Percentiles rank a stretch among this genome's conserved stretches.
Conservation (phyloP, 2,329 filamentous ascomycete genomes). For the Fusarium irregulare region DNA sequence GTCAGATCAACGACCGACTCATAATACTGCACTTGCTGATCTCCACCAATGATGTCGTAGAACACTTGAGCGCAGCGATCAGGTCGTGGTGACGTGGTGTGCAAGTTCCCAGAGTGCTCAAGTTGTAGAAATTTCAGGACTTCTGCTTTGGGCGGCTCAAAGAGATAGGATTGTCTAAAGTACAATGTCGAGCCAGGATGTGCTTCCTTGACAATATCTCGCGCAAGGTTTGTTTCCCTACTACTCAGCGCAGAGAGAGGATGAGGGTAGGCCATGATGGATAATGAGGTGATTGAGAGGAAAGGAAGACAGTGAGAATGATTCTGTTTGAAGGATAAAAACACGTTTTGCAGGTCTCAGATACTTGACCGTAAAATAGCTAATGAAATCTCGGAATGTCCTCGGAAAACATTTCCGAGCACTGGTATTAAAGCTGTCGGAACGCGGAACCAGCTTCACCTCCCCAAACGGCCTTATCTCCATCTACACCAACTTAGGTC, state of each 20-base stretch:
- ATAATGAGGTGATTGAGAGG: background rate
- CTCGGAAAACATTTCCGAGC: conserved; percentile 14
- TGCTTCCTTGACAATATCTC: conserved; percentile 47
- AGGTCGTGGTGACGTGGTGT: conserved; percentile 45
- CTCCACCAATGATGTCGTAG: conserved; percentile 50
- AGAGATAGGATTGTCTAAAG: conserved; percentile 63
- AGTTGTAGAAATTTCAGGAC: conserved; percentile 60
- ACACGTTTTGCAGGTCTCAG: background rate
- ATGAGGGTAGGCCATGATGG: conserved; percentile 35
- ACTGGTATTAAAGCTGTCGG: background rate
- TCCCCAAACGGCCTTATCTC: background rate
- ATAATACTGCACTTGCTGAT: conserved; percentile 45
- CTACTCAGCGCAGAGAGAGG: conserved; percentile 48
- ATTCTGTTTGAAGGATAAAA: no score
- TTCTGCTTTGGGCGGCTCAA: conserved; percentile 61
- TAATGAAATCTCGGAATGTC: background rate
- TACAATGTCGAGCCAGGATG: conserved; percentile 49
- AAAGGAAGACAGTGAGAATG: background rate
- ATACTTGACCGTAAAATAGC: conserved; percentile 10
- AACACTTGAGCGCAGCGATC: conserved; percentile 57
- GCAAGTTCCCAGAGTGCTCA: conserved; percentile 51
- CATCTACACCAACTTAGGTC: background rate
- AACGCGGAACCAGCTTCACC: conserved; percentile 12
- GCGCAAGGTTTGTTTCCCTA: conserved; percentile 50
- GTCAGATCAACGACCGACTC: conserved; percentile 53